Base-by-base conservation (phyloP, 148 eudicot species). In the Fallopia convolvulus region DNA sequence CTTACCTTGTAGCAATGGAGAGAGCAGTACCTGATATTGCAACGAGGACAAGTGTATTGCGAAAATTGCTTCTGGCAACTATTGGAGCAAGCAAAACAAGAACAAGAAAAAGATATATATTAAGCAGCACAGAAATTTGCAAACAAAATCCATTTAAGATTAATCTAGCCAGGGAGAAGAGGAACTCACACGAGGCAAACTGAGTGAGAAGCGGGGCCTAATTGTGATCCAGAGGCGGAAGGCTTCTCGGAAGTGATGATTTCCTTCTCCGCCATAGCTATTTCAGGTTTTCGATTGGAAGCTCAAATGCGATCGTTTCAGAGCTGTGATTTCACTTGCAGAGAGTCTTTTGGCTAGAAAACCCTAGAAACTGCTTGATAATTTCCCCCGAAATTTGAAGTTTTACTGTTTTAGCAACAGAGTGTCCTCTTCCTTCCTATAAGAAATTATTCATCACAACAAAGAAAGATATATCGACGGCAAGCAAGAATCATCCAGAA, bases 51-150 rank as follows among this genome's bases (percentile, higher is more conserved):
- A 77, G 97, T 90, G 79, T 92, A 95, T 9, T 91, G 94, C 18
- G 99, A 92, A 81, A 89, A 95, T 65, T 95, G 97, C 87, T 95
- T 95, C 76, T 93, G 85, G 56, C 97, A 95, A 78, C 98, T 94
- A 21, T 46, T 73, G 8, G 33, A 48, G 9, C 46, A 73, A 48
- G 36, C 32, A 73, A 20, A 48, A 73, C 74, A 72, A 20, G 26
- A 41, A 46, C 14, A 30, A 63, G 9, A 26, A 6, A 63, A 21
- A 8, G 11, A 58, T 7, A 23, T 7, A 23, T 9, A 63, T 3
- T 70, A 70, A 17, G 49, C 52, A 73, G 9, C n/a, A 73, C 2
- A 42, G 7, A 5, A 5, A 73, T n/a, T 30, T 14, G 47, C 14
- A 61, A 61, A 10, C 75, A 14, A 42, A 14, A 20, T 73, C 18